Base-by-base conservation (phyloP, 768 basidiomycete genomes). In the Phaeotremella skinneri region DNA sequence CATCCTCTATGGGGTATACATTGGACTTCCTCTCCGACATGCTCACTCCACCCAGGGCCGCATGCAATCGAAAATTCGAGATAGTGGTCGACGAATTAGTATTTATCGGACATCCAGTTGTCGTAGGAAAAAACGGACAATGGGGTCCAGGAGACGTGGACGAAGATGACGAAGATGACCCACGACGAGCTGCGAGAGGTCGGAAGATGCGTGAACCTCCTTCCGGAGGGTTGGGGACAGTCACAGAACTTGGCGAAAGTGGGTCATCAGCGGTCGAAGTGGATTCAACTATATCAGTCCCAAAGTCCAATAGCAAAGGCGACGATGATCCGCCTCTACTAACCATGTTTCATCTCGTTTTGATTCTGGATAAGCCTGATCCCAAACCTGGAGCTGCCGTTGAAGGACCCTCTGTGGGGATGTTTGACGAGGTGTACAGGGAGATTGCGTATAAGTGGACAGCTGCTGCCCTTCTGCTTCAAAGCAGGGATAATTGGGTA, bases 11-110 rank as follows among this genome's bases (percentile, higher is more conserved):
- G 49, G 88, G 87, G 2, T 93, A 89, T 75, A 83, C 87, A 2
- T 80, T 87, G 4, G 86, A 88, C 59, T 89, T 91, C 69, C 81
- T 98, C 29, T 89, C 90, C 25, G 83, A 82, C 43, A 79, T 94
- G 64, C 81, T 98, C 2, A 88, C 87, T 59, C 92, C 94, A 0
- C 73, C 85, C 45, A 78, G 80, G 29, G 81, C 85, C 14, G 84
- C 92, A 76, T 96, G 91, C 68, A 91, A 99, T 76, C 89, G 91
- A 75, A 90, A 90, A 70, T 97, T 96, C 72, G 91, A 94, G 74
- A 83, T 99, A 29, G 78, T 90, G 39, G 87, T 96, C 25, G 92
- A 98, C 72, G 87, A 92, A 67, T 81, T 98, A 25, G 89, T 85
- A 4, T 98, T 97, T 75, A 82, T 97, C 43, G 96, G 96, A 0